Evolutionary conservation across 129 eudicot genomes (phyloP), one percentile per base, ranked within the genome.

Genomic region (Centella asiatica): DNA sequence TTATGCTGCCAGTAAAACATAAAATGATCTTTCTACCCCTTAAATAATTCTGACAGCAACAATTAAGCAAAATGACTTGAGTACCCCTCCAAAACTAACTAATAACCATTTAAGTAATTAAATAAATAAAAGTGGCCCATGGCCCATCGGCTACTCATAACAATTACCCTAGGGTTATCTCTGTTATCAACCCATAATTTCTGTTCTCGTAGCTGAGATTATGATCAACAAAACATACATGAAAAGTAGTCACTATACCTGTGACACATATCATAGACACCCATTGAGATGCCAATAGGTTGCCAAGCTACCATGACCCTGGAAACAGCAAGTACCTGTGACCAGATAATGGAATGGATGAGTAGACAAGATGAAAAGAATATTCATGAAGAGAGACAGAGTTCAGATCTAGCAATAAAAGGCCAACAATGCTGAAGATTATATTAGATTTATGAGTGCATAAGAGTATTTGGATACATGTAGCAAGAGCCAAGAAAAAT

Each of bases 281-380:
- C 99, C 99, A 93, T 93, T 47, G 88, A 62, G 61, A 93, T 93
- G 71, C 99, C 99, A 73, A 93, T 88, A 39, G 99, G 99, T 73
- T 82, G 95, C 99, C 99, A 93, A 18, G 99, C 96, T 67, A 93
- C 99, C 96, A 93, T 88, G 45, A 93, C 89, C 59, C 99, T 88
- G 22, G 99, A 93, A 77, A 88, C 96, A 17, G 99, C 99, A 78
- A 93, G 99, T 70, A 93, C 99, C 99, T 93, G 70, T 29, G 27
- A 63, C 67, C 58, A 67, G 19, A 56, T 54, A 51, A 13, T 68
- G 68, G 37, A 58, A 37, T 44, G 33, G 18, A 46, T 47, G 5
- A 13, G 39, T 48, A 20, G 20, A 64, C 34, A 26, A 31, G 22
- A n/a, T 63, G 55, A 22, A 27, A n/a, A 8, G 7, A 28, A 25